A percentile compares a stretch with the other conserved stretches of the same genome.
Conservation (phyloP, 768 basidiomycete species). For the Pleurotus citrinopileatus region DNA sequence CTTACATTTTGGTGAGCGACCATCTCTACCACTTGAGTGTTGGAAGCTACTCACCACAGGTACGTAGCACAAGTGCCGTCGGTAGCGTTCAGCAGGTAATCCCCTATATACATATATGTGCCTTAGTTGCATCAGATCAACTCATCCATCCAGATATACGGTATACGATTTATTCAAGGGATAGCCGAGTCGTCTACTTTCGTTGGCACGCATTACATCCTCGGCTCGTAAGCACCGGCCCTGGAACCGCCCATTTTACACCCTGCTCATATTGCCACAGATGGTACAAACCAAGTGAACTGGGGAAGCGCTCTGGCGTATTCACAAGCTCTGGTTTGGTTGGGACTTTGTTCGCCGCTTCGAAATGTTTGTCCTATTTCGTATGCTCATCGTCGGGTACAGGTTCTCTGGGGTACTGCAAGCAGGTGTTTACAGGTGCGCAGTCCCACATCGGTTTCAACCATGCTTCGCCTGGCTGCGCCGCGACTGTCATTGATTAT, state of each 20-base stretch:
- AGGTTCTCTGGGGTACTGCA: constrained; percentile 69
- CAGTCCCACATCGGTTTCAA: neutral
- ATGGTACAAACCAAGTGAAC: constrained; percentile 70
- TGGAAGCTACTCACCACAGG: neutral
- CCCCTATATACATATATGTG: neutral
- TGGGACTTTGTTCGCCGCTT: constrained; percentile 53
- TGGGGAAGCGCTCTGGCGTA: constrained; percentile 70
- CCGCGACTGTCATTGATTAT: constrained; percentile 5
- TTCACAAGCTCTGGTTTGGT: constrained; percentile 63
- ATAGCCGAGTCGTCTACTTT: constrained; percentile 75
- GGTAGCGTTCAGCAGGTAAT: constrained; percentile 53
- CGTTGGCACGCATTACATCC: constrained; percentile 70
- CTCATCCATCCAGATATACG: constrained; percentile 47
- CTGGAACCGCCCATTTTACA: no score
- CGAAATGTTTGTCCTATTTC: neutral
- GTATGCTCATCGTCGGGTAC: neutral
- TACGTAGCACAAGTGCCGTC: constrained; percentile 50
- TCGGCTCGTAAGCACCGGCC: constrained; percentile 72
- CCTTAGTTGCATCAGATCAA: neutral
- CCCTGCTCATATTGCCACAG: no score
- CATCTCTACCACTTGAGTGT: constrained; percentile 5
- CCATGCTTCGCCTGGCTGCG: neutral
- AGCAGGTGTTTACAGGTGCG: constrained; percentile 58
- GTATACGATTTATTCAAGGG: constrained; percentile 71
- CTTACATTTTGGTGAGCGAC: constrained; percentile 57